These are phyloP conservation scores for Lithospermum erythrorhizon DNA, from an alignment of 257 asterid genomes.

Conservation along the genomic window DNA sequence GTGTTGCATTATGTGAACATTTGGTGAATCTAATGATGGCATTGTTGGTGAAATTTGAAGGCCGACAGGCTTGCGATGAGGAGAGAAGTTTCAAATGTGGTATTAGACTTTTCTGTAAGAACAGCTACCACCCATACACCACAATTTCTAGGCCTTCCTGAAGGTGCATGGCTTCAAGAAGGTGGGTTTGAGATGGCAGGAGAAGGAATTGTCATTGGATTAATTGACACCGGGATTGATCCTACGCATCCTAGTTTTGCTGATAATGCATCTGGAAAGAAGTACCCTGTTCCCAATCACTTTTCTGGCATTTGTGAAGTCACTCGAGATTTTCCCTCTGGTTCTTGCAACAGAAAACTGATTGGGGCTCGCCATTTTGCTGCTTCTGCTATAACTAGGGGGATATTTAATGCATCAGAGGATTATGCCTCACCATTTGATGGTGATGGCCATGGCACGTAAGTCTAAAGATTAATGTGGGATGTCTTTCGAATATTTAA, in stretches of 20 bases:
- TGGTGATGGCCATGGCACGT: constrained; percentile 99
- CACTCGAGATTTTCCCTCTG: constrained; percentile 89
- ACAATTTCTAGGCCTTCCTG: constrained; percentile 85
- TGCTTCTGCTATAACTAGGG: constrained; percentile 94
- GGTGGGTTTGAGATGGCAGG: constrained; percentile 94
- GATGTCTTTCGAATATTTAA: not conserved
- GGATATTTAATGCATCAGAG: constrained; percentile 88
- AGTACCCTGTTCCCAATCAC: constrained; percentile 74
- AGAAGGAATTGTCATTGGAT: constrained; percentile 88
- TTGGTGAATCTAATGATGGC: too few relatives aligned
- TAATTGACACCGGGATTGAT: constrained; percentile 91
- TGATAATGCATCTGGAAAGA: constrained; percentile 45
- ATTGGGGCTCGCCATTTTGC: constrained; percentile 98
- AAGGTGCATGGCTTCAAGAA: constrained; percentile 92
- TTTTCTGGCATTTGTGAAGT: constrained; percentile 95
- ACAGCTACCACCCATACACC: constrained; percentile 96
- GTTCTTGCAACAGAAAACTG: constrained; percentile 96
- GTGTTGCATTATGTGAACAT: not conserved
- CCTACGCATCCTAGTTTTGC: constrained; percentile 91
- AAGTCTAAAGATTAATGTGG: constrained; percentile 22
- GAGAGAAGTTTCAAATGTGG: constrained; percentile 69
- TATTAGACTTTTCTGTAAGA: constrained; percentile 73
- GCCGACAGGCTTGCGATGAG: constrained; percentile 69
- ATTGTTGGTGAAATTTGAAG: constrained; percentile 26
- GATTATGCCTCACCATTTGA: constrained; percentile 96